Base-by-base conservation (phyloP, 2,329 filamentous ascomycete species). In the Aaosphaeria arxii region DNA sequence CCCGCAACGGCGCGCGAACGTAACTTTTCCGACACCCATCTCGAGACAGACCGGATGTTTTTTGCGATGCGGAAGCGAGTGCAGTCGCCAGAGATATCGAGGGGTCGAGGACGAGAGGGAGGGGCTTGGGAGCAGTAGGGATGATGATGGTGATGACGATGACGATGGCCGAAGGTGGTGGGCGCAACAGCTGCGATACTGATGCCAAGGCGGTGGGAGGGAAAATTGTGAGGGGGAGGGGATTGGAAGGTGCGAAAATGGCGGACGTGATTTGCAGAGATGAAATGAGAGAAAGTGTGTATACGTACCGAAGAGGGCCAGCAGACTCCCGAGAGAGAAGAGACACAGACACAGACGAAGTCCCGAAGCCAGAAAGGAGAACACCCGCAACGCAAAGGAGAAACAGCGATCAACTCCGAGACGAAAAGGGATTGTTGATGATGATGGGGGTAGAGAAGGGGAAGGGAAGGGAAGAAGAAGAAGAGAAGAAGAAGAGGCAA, bases 341-440 rank as follows among this genome's bases (percentile, higher is more conserved):
- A 50, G 53, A 56, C 41, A 32, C 28, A 31, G 41, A 56, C 41
- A 32, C 28, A 31, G 41, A 40, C 41, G 41, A 47, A 55, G 51
- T 42, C 53, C 50, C 48, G 30, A 46, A 55, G 48, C 45, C 52
- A 60, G 51, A 57, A 55, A 57, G 49, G 50, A 59, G 48, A 50
- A 62, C 63, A 55, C 63, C 57, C 56, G 56, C 61, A 61, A 63
- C 59, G 63, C 61, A 68, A 70, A 61, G 58, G 59, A 62, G 65
- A 45, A 56, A 47, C 50, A 49, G 48, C 30, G 41, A 40, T 48
- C 48, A 52, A 51, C 47, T 53, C 48, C 44, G 46, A 48, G 28
- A 48, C 39, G 46, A 52, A 55, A 58, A 53, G 55, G 52, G 40
- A 43, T 47, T 32, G 44, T 48, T 48, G 43, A 45, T 47, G 44